Evolutionary conservation across 805 yeast genomes (phyloP), one percentile per base, ranked within the genome.

Genomic region (Wickerhamomyces alni): DNA sequence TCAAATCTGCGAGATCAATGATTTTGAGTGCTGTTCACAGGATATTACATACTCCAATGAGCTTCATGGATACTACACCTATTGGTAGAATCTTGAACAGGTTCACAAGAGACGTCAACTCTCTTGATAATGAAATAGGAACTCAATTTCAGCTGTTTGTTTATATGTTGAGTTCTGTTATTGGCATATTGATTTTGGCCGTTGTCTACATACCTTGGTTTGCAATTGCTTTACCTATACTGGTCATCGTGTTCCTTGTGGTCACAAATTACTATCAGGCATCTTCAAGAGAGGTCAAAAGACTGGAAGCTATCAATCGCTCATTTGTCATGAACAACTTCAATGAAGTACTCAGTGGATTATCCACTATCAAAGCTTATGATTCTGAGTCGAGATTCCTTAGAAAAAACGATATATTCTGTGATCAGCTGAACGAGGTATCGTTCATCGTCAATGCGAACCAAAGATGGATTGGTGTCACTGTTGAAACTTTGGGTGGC

Each of bases 91-190:
- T 86, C 41, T 64, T 87, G 55, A 86, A 84, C 60, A 64, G 95
- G 45, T 86, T 86, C 56, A 82, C 94, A 2, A 83, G 82, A 51
- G 95, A 86, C 58, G 80, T 88, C 0, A 91, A 85, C 52, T 76
- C 77, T 9, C 63, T 86, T 55, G 95, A 87, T 56, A 84, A 82
- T 54, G 89, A 83, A 58, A 60, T 87, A 43, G 70, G 74, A 26
- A 82, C 80, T 51, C 79, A 77, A 47, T 46, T 82, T 35, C 67
- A 88, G 40, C 60, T 77, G 59, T 65, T 82, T 33, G 47, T 77
- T 32, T 72, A 66, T 45, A 17, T 27, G 8, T 69, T 78, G 2
- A 43, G 69, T 17, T 48, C 75, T 13, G 66, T 65, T 42, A 72
- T 82, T 40, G 47, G 71, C 29, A 88, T 88, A 38, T 72, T 81